phyloP scores from a whole-genome alignment of 106 monocot genomes.

The Hemerocallis citrina region DNA sequence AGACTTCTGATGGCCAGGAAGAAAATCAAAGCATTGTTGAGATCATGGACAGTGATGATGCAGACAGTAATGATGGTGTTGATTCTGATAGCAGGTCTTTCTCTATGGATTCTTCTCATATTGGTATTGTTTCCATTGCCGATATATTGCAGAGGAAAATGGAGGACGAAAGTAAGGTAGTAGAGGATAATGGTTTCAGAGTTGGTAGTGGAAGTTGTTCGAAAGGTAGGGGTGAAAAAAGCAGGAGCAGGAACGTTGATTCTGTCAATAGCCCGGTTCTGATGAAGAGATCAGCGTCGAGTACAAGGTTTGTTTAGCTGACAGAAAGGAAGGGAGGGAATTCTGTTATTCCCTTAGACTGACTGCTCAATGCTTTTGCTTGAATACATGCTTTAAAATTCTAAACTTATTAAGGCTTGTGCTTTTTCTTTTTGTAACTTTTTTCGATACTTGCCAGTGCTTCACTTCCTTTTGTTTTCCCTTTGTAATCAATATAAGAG shows the following conservation, averaged over 20 bases:
- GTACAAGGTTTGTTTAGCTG: constrained; percentile 4
- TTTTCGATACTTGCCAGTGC: no score
- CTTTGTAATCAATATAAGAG: no score
- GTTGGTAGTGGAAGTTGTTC: constrained; percentile 5
- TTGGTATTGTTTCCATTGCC: constrained; percentile 14
- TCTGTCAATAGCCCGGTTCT: constrained; percentile 14
- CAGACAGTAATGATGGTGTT: not conserved
- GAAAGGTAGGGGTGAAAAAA: not conserved
- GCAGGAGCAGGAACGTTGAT: constrained; percentile 17
- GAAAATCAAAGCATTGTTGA: not conserved
- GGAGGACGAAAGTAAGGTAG: constrained; percentile 24
- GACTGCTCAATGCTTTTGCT: no score
- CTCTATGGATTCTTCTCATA: constrained; percentile 13
- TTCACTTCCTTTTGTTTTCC: no score
- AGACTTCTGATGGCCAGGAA: not conserved
- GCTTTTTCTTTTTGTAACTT: no score
- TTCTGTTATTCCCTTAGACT: not conserved
- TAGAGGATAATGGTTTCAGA: constrained; percentile 16
- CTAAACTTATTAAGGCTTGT: no score
- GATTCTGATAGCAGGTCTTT: constrained; percentile 4
- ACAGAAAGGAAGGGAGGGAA: constrained; percentile 15
- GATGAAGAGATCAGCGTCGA: constrained; percentile 25
- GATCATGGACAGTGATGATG: constrained; percentile 1
- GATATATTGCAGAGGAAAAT: constrained; percentile 20
- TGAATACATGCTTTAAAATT: no score